Base-by-base conservation (phyloP, 106 monocot species). In the Allium sativum region DNA sequence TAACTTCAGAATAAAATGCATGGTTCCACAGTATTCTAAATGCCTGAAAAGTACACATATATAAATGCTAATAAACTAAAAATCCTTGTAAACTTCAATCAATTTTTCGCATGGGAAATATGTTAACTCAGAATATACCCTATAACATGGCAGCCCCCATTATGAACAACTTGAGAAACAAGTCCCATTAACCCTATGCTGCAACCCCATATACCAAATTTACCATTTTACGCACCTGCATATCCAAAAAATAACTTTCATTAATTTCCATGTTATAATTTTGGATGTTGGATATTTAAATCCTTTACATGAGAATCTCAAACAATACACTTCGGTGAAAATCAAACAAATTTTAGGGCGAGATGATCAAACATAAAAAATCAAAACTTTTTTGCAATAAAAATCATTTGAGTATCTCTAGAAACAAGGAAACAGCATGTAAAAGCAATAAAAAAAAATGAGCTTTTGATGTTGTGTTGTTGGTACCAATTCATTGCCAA, bases 401-500 rank as follows among this genome's bases (percentile, higher is more conserved):
- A 62, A 46, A 45, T 62, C 62, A 62, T 10, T 10, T 45, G 62
- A 45, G 62, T 62, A 18, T 19, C 9, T 62, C 52, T 44, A 61
- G 21, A 46, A 44, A 67, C 31, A 17, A 55, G 42, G 42, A 50
- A 50, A 7, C 11, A 50, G 8, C 11, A 50, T 50, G 2, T 3
- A 50, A 1, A 10, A 18, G n/a, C 53, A 62, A 63, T 6, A 44
- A 53, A 45, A 17, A n/a, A n/a, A 8, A 47, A 18, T 21, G 15
- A 65, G 42, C 13, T 15, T 50, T 50, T 50, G 2, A 12, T 3
- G 48, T 50, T 50, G 48, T n/a, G 0, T 7, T 22, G n/a, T 31
- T 10, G 3, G 22, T 70, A 90, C 90, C 90, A 90, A 72, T 55
- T 86, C 82, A 52, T 75, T 82, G n/a, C 90, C 90, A 45, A 90